These are phyloP conservation scores for Magnolia kwangsiensis DNA, from an alignment of 164 flowering plant genomes.

Conservation along the genomic window DNA sequence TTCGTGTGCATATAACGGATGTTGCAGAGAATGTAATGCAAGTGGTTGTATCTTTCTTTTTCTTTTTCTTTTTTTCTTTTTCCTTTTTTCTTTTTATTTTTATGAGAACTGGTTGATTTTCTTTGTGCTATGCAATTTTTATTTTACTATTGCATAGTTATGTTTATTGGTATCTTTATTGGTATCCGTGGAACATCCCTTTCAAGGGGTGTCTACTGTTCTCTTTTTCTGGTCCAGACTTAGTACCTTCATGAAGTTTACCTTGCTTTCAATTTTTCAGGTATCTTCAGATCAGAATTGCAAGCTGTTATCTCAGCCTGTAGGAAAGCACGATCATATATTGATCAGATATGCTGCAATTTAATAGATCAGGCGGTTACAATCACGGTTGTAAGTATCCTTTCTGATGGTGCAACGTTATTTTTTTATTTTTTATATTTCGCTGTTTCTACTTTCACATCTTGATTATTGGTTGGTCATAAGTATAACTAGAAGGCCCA, in stretches of 20 bases:
- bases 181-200: not conserved
- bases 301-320: constrained; percentile 67
- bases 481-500: not conserved
- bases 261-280: constrained; percentile 31
- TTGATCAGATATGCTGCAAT: constrained; percentile 47
- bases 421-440: not conserved
- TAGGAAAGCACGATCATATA: constrained; percentile 55
- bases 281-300: constrained; percentile 59
- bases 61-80: no score
- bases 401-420: not conserved
- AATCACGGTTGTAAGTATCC: constrained; percentile 56
- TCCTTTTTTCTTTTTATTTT: no score
- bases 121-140: not conserved
- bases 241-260: constrained; percentile 11
- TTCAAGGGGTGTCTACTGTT: not conserved
- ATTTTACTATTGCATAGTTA: not conserved
- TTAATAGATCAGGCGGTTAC: constrained; percentile 54
- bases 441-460: not conserved
- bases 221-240: not conserved
- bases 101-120: not conserved
- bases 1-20: not conserved
- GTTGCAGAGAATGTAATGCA: not conserved
- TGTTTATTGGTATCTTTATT: not conserved
- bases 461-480: no score
- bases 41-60: no score